phyloP scores from a whole-genome alignment of 768 basidiomycete genomes.

The Serendipita indica region DNA sequence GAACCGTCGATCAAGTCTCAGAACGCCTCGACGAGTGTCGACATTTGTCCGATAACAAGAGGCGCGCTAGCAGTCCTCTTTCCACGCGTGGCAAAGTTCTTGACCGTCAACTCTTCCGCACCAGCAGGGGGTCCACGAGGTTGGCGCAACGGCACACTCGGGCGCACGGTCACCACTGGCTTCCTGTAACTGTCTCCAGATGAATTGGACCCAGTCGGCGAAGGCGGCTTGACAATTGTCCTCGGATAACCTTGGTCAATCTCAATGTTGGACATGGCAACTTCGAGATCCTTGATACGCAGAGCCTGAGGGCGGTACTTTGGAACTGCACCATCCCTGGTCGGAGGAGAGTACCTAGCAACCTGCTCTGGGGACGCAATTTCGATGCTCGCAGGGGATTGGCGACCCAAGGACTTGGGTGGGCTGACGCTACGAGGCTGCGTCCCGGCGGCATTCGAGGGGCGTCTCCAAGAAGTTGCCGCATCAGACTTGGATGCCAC shows the following conservation, averaged over 20 bases:
- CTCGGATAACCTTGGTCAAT: constrained; percentile 38
- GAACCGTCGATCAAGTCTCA: not conserved
- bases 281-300: constrained; percentile 29
- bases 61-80: constrained; percentile 74
- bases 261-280: constrained; percentile 16
- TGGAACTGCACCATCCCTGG: constrained; percentile 19
- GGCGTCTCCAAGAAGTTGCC: constrained; percentile 68
- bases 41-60: constrained; percentile 49
- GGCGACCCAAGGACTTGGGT: constrained; percentile 28
- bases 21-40: constrained; percentile 38
- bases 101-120: constrained; percentile 70
- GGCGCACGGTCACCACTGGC: constrained; percentile 28
- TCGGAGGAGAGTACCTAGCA: constrained; percentile 33
- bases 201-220: constrained; percentile 17
- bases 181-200: constrained; percentile 31
- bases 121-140: constrained; percentile 79
- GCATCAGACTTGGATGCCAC: constrained; percentile 68
- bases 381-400: constrained; percentile 45
- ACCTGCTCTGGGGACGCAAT: constrained; percentile 55
- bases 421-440: constrained; percentile 57
- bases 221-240: constrained; percentile 26
- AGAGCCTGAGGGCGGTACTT: constrained; percentile 52
- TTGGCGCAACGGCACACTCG: constrained; percentile 64
- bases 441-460: constrained; percentile 41
- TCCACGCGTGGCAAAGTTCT: constrained; percentile 80